Percentiles rank a stretch among this genome's conserved stretches.
phyloP scores from a whole-genome alignment of 176 grass and related monocot genomes.

The Triticum dicoccoides region DNA sequence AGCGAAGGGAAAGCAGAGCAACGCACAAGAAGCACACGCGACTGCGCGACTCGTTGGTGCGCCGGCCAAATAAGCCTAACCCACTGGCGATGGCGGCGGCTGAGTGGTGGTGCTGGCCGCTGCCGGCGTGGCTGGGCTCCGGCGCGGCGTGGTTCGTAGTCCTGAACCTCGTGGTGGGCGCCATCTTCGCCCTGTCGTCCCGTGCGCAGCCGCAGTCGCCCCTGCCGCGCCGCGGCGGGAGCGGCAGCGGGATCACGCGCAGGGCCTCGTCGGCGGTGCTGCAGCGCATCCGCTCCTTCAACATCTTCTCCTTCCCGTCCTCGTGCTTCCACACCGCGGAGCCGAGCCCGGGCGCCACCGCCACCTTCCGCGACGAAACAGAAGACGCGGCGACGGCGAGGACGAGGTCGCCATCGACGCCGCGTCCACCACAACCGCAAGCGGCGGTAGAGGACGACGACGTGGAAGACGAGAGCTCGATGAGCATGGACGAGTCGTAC shows the following conservation, averaged over 20 bases:
- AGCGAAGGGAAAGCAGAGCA: not conserved
- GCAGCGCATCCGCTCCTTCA: conserved; percentile 35
- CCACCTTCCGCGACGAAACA: not conserved
- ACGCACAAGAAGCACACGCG: not conserved
- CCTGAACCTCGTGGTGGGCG: conserved; percentile 25
- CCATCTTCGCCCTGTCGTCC: conserved; percentile 29
- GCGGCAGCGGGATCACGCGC: conserved; percentile 18
- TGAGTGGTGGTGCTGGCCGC: conserved; percentile 23
- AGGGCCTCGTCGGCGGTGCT: conserved; percentile 33
- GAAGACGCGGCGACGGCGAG: not conserved
- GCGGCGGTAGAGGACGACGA: not conserved
- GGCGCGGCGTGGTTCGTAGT: conserved; percentile 13
- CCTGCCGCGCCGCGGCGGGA: not conserved
- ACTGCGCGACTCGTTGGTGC: not conserved
- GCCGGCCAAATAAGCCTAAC: not conserved
- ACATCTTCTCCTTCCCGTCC: conserved; percentile 46
- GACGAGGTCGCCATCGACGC: not conserved
- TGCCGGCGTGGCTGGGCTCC: conserved; percentile 28
- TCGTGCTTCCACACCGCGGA: not conserved
- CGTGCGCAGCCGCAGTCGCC: not conserved
- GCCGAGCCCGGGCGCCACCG: not conserved
- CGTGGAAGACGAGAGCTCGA: not conserved
- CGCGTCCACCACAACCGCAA: too few species aligned
- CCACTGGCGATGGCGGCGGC: not conserved
- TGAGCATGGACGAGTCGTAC: conserved; percentile 52